Evolutionary conservation across 495 filamentous ascomycete genomes (phyloP).

Genomic region (Lindgomyces ingoldianus): DNA sequence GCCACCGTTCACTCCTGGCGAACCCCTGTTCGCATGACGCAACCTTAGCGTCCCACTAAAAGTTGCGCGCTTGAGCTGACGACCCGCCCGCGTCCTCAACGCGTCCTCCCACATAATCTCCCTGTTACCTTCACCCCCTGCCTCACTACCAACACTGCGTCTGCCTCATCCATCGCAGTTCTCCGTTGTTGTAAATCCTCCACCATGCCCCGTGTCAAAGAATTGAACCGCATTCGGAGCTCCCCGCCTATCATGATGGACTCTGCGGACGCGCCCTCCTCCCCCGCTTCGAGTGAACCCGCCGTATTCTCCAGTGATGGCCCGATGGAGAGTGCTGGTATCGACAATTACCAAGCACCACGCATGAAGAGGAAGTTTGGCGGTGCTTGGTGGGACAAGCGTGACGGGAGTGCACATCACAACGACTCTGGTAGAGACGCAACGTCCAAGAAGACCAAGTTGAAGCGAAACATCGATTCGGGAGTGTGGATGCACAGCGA

Average conservation of each 20-base stretch:
- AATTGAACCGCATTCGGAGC: constrained; percentile 1
- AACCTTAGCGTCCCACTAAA: neutral
- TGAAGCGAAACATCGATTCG: constrained; percentile 4
- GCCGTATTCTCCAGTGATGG: constrained; percentile 28
- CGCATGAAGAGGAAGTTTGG: constrained; percentile 18
- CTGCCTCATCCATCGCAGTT: neutral
- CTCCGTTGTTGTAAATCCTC: too few relatives aligned
- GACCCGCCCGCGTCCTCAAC: neutral
- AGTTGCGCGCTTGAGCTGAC: neutral
- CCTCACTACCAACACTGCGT: neutral
- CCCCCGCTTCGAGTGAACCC: constrained; percentile 22
- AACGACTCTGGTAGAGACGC: too few relatives aligned
- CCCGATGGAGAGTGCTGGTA: constrained; percentile 14
- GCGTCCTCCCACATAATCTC: neutral
- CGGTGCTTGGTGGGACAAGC: constrained; percentile 9
- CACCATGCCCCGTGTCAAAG: too few relatives aligned
- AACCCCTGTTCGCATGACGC: constrained; percentile 1
- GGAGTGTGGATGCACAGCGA: constrained; percentile 1
- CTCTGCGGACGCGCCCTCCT: neutral
- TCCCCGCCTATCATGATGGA: constrained; percentile 9
- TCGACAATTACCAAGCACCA: constrained; percentile 19
- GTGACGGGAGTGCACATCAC: neutral
- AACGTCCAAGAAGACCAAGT: neutral
- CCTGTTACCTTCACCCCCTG: neutral
- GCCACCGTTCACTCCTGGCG: neutral